phyloP scores from a whole-genome alignment of 1,284 basidiomycete species.

The Chalciporus sp. region DNA sequence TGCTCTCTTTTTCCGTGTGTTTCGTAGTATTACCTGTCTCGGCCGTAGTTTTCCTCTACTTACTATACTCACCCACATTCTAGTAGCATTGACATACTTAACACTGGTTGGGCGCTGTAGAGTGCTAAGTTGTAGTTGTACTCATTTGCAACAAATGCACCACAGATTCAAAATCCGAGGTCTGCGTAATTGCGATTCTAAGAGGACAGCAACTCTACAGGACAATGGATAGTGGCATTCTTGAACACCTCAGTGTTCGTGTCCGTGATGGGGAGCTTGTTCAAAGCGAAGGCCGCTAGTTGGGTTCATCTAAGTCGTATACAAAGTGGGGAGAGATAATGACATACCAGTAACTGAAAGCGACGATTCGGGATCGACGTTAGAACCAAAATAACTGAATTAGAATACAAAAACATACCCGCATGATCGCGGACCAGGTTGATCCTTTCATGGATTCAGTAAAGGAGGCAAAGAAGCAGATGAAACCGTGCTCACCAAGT shows the following conservation, averaged over 20 bases:
- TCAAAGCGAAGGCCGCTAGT: constrained; percentile 82
- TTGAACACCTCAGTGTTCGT: constrained; percentile 39
- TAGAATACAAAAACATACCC: constrained; percentile 56
- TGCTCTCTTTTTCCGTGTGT: constrained; percentile 6
- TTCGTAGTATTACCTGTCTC: constrained; percentile 17
- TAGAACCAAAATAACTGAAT: background rate
- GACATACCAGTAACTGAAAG: constrained; percentile 79
- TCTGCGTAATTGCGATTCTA: constrained; percentile 1
- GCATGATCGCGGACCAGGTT: constrained; percentile 75
- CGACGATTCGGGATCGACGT: constrained; percentile 9
- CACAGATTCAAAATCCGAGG: constrained; percentile 6
- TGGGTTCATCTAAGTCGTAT: constrained; percentile 14
- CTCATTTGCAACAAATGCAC: constrained; percentile 28
- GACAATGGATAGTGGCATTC: background rate
- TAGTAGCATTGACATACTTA: constrained; percentile 38
- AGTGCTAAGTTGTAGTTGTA: constrained; percentile 40
- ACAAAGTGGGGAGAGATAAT: background rate
- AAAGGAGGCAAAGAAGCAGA: constrained; percentile 10
- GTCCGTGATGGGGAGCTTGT: constrained; percentile 56
- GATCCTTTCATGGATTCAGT: constrained; percentile 53
- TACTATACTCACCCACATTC: constrained; percentile 35
- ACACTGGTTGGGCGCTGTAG: constrained; percentile 33
- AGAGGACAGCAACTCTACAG: constrained; percentile 16
- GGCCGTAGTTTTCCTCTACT: constrained; percentile 26
- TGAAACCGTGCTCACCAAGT: constrained; percentile 62